These are phyloP conservation scores for Boletus semigastroideus DNA, from an alignment of 1,284 basidiomycete species.

Conservation along the genomic window DNA sequence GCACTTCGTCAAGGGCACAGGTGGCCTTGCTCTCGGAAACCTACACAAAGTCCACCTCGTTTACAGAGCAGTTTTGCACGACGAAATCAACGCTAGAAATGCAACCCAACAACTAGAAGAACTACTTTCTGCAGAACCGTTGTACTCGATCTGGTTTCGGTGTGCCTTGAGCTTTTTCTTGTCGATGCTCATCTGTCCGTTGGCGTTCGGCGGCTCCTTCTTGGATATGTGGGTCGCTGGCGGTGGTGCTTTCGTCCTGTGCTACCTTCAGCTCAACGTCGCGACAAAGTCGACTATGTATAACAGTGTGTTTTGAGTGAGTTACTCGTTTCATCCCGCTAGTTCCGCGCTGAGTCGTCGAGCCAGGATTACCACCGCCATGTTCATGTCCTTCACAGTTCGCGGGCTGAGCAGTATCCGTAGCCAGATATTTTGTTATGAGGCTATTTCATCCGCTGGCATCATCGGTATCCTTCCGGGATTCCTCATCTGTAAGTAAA, in stretches of 20 bases:
- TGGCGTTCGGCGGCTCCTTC: conserved; percentile 84
- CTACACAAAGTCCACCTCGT: conserved; percentile 76
- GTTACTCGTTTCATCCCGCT: conserved; percentile 26
- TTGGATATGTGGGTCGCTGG: conserved; percentile 82
- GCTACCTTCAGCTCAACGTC: conserved; percentile 68
- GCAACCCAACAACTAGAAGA: conserved; percentile 55
- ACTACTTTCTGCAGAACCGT: conserved; percentile 51
- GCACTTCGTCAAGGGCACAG: conserved; percentile 75
- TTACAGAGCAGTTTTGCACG: conserved; percentile 80
- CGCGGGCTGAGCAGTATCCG: conserved; percentile 76
- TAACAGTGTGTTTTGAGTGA: conserved; percentile 87
- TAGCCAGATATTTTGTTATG: conserved; percentile 79
- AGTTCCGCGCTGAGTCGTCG: conserved; percentile 15
- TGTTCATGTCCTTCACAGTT: conserved; percentile 77
- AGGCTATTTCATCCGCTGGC: conserved; percentile 79
- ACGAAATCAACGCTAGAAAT: conserved; percentile 76
- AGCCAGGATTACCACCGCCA: conserved; percentile 75
- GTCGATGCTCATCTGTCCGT: conserved; percentile 74
- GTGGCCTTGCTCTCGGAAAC: conserved; percentile 73
- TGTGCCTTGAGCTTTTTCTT: conserved; percentile 69
- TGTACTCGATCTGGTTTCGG: conserved; percentile 60
- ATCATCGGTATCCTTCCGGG: conserved; percentile 84
- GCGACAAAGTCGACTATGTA: conserved; percentile 76
- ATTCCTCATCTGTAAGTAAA: conserved; percentile 70
- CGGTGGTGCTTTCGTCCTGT: conserved; percentile 60